Evolutionary conservation across 179 eudicot genomes (phyloP), one percentile per base, ranked within the genome.

Genomic region (Heliamphora pulchella): DNA sequence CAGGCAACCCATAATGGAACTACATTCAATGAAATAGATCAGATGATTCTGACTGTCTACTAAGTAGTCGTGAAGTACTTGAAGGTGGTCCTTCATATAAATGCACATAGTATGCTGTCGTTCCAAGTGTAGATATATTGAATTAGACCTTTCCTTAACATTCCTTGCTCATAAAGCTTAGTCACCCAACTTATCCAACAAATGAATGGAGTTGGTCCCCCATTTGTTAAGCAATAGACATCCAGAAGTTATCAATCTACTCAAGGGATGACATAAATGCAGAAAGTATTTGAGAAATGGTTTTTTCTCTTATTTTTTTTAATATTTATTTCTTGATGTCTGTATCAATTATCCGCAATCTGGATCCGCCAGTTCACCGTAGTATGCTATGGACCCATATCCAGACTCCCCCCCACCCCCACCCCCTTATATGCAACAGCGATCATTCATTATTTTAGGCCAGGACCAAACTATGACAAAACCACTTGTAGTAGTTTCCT

Each of bases 361-460:
- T n/a, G n/a, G n/a, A n/a, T n/a, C n/a, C n/a, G n/a, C n/a, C n/a
- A n/a, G n/a, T n/a, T n/a, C n/a, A n/a, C n/a, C n/a, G n/a, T n/a
- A n/a, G n/a, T n/a, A n/a, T n/a, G n/a, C n/a, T n/a, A n/a, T n/a
- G n/a, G n/a, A n/a, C n/a, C n/a, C n/a, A n/a, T n/a, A n/a, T n/a
- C n/a, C n/a, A n/a, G n/a, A n/a, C n/a, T n/a, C n/a, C n/a, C n/a
- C n/a, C n/a, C n/a, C n/a, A n/a, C n/a, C n/a, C n/a, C 50, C 22
- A 39, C 2, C 77, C 50, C 47, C 59, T 47, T 54, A 39, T 63
- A 57, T 39, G 46, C 53, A 20, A 75, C 22, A 66, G 6, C 2
- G 20, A 65, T 18, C n/a, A 55, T 57, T 53, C 53, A 55, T 68
- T 77, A 44, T 62, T 22, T 75, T 41, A 81, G 64, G 65, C 48